Evolutionary conservation across 2,329 filamentous ascomycete genomes (phyloP).

Genomic region (Emmonsiellopsis sp.): DNA sequence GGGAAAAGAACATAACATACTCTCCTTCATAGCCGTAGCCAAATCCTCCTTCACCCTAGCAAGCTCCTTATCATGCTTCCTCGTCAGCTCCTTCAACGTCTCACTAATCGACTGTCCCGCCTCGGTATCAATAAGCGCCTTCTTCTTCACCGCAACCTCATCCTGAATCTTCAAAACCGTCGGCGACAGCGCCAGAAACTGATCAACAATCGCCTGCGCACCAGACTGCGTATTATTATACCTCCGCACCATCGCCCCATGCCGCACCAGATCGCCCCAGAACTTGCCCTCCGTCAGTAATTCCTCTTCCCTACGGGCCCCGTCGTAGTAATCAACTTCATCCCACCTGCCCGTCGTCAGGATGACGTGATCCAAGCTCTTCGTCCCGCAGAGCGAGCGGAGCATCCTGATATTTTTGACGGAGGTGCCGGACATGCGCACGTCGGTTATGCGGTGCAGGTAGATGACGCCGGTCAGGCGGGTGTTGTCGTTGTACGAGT

Average conservation of each 20-base stretch:
- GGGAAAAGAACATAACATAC: too few species aligned
- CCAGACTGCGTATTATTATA: not conserved
- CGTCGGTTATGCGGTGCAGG: conserved; percentile 30
- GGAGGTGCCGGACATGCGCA: conserved; percentile 24
- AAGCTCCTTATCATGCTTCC: not conserved
- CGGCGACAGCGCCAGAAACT: not conserved
- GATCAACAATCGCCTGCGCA: not conserved
- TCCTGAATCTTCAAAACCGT: not conserved
- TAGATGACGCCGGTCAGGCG: conserved; percentile 27
- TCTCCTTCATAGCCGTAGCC: too few species aligned
- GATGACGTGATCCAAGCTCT: conserved; percentile 24
- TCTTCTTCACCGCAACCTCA: not conserved
- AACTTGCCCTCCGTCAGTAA: not conserved
- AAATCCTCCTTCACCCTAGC: not conserved
- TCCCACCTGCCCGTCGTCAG: conserved; percentile 33
- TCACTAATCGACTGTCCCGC: not conserved
- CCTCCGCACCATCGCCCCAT: not conserved
- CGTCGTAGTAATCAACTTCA: not conserved
- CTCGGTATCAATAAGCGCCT: not conserved
- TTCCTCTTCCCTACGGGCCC: not conserved
- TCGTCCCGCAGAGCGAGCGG: conserved; percentile 29
- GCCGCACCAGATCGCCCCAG: not conserved
- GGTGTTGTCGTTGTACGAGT: conserved; percentile 10
- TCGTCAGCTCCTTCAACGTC: not conserved
- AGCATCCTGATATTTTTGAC: conserved; percentile 30